Conservation (phyloP, 2,329 filamentous ascomycete genomes). For the Aspergillus fumigatus region DNA sequence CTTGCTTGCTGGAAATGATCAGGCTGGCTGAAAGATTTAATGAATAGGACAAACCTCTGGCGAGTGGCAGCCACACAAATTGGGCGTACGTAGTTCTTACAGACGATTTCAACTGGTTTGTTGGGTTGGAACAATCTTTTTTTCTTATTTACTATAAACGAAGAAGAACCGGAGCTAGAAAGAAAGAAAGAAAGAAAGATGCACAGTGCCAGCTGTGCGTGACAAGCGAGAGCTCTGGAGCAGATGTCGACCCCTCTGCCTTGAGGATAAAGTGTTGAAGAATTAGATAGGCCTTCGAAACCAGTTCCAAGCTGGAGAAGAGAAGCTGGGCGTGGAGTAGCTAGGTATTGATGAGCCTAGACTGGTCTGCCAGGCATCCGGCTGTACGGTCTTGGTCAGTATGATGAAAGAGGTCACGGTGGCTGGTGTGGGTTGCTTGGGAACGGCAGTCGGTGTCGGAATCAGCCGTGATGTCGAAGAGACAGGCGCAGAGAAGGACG, state of each 20-base stretch:
- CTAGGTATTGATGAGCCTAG: neutral
- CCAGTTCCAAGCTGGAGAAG: neutral
- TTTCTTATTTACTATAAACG: neutral
- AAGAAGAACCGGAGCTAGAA: neutral
- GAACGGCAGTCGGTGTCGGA: neutral
- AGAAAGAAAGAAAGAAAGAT: neutral
- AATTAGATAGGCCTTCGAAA: neutral
- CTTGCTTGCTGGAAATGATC: neutral
- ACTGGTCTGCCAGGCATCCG: neutral
- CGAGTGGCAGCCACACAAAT: neutral
- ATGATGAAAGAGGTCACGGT: conserved; percentile 26
- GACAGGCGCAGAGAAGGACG: conserved; percentile 2
- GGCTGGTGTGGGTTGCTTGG: conserved; percentile 3
- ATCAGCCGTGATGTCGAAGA: neutral
- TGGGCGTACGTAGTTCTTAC: neutral
- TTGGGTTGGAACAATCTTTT: neutral
- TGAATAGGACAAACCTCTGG: neutral
- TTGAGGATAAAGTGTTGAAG: neutral
- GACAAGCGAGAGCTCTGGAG: neutral
- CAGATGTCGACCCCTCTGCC: neutral
- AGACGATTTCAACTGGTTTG: neutral
- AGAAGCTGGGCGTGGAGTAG: neutral
- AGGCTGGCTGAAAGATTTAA: neutral
- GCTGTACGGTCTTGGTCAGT: conserved; percentile 15
- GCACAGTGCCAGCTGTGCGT: neutral